Evolutionary conservation across 306 rosid species (phyloP).

Genomic region (Fagus sylvatica): DNA sequence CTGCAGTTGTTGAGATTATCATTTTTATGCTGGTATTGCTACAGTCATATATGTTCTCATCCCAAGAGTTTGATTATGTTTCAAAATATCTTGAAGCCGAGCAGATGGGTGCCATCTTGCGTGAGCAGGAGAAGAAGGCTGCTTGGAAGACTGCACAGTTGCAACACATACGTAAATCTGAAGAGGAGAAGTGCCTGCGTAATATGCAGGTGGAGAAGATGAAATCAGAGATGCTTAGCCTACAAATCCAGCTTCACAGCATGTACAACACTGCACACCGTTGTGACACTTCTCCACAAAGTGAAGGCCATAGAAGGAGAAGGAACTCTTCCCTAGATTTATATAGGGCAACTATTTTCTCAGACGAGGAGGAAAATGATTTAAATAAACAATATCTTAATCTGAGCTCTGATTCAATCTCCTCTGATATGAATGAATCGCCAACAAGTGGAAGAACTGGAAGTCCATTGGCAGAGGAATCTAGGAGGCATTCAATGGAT

Average conservation of each 20-base stretch:
- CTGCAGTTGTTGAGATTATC: constrained; percentile 93
- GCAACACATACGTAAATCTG: constrained; percentile 71
- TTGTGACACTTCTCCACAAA: constrained; percentile 50
- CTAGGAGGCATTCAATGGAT: constrained; percentile 41
- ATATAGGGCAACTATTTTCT: constrained; percentile 42
- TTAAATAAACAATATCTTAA: constrained; percentile 38
- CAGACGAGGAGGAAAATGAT: constrained; percentile 52
- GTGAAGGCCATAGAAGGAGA: constrained; percentile 74
- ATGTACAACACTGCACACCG: constrained; percentile 52
- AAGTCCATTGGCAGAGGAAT: constrained; percentile 48
- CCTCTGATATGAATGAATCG: constrained; percentile 48
- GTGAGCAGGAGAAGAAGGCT: constrained; percentile 96
- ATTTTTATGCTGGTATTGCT: constrained; percentile 94
- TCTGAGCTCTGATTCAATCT: constrained; percentile 52
- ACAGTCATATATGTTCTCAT: constrained; percentile 64
- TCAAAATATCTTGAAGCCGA: constrained; percentile 93
- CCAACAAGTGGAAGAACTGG: constrained; percentile 46
- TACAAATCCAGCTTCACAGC: constrained; percentile 77
- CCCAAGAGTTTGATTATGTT: constrained; percentile 84
- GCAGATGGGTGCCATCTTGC: constrained; percentile 94
- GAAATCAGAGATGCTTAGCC: constrained; percentile 96
- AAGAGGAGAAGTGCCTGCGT: constrained; percentile 74
- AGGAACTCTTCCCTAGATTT: constrained; percentile 53
- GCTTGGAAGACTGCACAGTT: constrained; percentile 96
- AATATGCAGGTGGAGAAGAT: constrained; percentile 96